Percentiles rank a stretch among this genome's conserved stretches.
These are phyloP conservation scores for Tulasnella sp. DNA, from an alignment of 768 basidiomycete genomes.

Conservation along the genomic window DNA sequence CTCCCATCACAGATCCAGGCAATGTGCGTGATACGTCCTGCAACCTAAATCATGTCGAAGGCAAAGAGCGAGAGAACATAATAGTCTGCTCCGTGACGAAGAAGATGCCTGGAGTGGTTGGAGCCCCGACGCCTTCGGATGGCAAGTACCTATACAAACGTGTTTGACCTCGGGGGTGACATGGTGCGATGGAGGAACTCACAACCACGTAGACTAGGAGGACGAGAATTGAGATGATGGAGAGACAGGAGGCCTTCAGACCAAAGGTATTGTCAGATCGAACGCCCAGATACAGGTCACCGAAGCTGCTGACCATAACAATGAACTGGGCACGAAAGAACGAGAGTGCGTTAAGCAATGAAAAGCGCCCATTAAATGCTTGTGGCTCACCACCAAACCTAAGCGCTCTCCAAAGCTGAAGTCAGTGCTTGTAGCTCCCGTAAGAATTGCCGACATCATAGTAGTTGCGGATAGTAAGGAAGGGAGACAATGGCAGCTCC, in stretches of 20 bases:
- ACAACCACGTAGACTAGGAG: not conserved
- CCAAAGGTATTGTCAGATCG: too few species aligned
- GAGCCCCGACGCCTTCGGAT: not conserved
- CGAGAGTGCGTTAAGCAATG: too few species aligned
- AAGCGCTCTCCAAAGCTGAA: too few species aligned
- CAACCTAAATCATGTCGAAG: not conserved
- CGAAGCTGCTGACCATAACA: too few species aligned
- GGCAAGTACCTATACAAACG: not conserved
- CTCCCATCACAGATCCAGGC: slow-evolving; percentile 5
- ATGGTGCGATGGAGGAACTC: not conserved
- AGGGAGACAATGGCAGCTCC: too few species aligned
- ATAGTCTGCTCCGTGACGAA: not conserved
- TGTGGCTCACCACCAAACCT: too few species aligned
- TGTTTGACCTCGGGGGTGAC: not conserved
- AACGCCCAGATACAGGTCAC: too few species aligned
- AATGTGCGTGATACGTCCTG: slow-evolving; percentile 1
- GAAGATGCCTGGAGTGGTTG: not conserved
- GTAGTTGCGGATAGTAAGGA: too few species aligned
- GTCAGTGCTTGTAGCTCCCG: too few species aligned
- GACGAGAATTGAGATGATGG: not conserved
- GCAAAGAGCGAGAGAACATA: slow-evolving; percentile 5
- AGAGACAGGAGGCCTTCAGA: not conserved
- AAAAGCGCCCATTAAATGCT: too few species aligned
- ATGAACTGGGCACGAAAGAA: too few species aligned
- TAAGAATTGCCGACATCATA: too few species aligned